Evolutionary conservation across 83 land plant genomes (phyloP), one percentile per base, ranked within the genome.

Genomic region (Thuja plicata): DNA sequence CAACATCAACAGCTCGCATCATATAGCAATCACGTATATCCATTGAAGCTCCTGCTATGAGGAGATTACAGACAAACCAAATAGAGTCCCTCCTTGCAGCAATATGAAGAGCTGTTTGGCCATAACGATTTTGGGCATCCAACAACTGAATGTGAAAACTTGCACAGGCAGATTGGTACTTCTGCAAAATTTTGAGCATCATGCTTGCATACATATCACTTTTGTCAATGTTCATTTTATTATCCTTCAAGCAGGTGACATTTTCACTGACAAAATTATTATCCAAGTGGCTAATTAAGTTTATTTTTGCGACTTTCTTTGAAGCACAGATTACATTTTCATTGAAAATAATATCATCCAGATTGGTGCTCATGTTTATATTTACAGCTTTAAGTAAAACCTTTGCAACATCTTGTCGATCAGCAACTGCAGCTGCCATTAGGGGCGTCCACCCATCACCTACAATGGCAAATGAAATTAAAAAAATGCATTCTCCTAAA

Each of bases 401-500:
- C 88, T 89, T 91, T 87, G 91, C 93, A 73, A 92, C 93, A 60
- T 91, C 90, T 86, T 91, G 91, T 76, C 93, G 89, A 86, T 92
- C 92, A 40, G 93, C 93, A 84, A 92, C 93, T 60, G 93, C 88
- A 16, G 93, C 93, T 85, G 93, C 93, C 93, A 92, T 92, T 48
- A 92, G 87, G 55, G 93, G 93, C 19, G 93, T 92, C 93, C 93
- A 92, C 41, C 93, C 93, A 89, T 92, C 93, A 89, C 93, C 93
- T 92, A 88, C 48, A 80, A 35, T 27, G 32, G 34, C 54, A 82
- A n/a, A 45, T 82, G 3, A 27, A 82, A 43, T 43, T 17, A 8
- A 9, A 46, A 45, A 21, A 21, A n/a, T 82, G 24, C 19, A 43
- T 45, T 3, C 27, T 45, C 1, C 48, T 82, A 43, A 8, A 3